A percentile compares a stretch with the other conserved stretches of the same genome.
Conservation (phyloP, 1,284 basidiomycete species). For the Fistulinella cinereoalba region DNA sequence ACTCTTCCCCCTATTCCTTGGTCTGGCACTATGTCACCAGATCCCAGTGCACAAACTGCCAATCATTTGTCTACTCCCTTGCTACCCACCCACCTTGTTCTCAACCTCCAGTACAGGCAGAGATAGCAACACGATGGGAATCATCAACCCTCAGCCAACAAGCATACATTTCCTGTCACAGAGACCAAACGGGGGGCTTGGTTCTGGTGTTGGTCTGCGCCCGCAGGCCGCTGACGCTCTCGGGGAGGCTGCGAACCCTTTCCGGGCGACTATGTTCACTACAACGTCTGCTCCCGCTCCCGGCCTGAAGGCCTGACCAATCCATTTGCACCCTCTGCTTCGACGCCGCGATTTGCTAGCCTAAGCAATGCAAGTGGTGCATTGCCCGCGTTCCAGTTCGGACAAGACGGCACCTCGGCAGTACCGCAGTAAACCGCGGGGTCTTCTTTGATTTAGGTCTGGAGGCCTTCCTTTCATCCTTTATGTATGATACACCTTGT, state of each 20-base stretch:
- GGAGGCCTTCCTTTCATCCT: neutral
- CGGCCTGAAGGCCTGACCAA: constrained; percentile 1
- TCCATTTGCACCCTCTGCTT: constrained; percentile 22
- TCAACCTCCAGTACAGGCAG: constrained; percentile 24
- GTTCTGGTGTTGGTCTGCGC: constrained; percentile 59
- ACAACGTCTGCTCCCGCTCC: constrained; percentile 14
- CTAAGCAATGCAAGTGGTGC: constrained; percentile 6
- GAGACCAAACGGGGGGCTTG: constrained; percentile 34
- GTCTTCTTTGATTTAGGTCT: constrained; percentile 38
- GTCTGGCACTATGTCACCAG: constrained; percentile 51
- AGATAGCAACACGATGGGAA: constrained; percentile 25
- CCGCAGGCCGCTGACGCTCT: constrained; percentile 66
- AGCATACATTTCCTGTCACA: constrained; percentile 26
- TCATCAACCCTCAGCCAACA: constrained; percentile 27
- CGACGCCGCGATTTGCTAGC: constrained; percentile 25
- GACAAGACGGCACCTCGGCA: constrained; percentile 20
- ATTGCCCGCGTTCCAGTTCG: constrained; percentile 13
- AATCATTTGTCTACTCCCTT: constrained; percentile 17
- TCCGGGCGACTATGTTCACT: constrained; percentile 62
- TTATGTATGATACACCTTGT: neutral
- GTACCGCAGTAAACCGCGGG: constrained; percentile 36
- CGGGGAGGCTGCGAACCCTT: constrained; percentile 70
- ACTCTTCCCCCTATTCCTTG: constrained; percentile 72
- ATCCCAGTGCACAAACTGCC: constrained; percentile 26
- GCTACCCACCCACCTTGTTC: constrained; percentile 11